Evolutionary conservation across 768 basidiomycete species (phyloP), one percentile per base, ranked within the genome.

Genomic region (Pulveroboletus ravenelii): DNA sequence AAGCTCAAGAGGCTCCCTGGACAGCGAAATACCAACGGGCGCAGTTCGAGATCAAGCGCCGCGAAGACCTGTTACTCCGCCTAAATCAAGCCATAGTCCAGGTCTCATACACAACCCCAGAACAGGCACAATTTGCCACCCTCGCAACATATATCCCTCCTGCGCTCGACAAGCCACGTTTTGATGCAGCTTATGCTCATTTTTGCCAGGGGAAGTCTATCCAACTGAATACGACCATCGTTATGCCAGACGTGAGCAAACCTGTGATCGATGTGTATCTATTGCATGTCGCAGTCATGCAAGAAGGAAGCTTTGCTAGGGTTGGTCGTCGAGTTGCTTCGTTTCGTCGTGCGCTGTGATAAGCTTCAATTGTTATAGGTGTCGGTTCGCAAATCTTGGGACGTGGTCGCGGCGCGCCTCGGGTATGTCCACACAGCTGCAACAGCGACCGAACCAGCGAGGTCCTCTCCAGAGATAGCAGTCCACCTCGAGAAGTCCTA

Each of bases 271-370:
- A 70, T 45, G 44, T 68, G 10, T 68, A 68, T 36, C 53, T 62
- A 2, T 46, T 66, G 45, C 66, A 68, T 41, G 62, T 62, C 39
- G 59, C 63, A 5, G 57, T 69, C 51, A 70, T 68, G 68, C 63
- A 66, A 44, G 61, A 63, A 52, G 66, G 63, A 43, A 69, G 61
- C 20, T 61, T 57, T 30, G 40, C 55, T 10, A 58, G 63, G 62
- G 65, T 69, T 43, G 10, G 56, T 65, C 34, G 4, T 45, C 35
- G 36, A 50, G 25, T 36, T 48, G 17, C 51, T 52, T 45, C 13
- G 23, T 39, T 43, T 47, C 20, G 29, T 32, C 29, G n/a, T 41
- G 40, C 20, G 10, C 9, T 39, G 36, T 50, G 48, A 41, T 43
- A 14, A 48, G 23, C 6, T 36, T 50, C 41, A 1, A 51, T 56